Evolutionary conservation across 2,329 filamentous ascomycete genomes (phyloP), one percentile per base, ranked within the genome.

Genomic region (Paecilomyces dactylethromorphus): DNA sequence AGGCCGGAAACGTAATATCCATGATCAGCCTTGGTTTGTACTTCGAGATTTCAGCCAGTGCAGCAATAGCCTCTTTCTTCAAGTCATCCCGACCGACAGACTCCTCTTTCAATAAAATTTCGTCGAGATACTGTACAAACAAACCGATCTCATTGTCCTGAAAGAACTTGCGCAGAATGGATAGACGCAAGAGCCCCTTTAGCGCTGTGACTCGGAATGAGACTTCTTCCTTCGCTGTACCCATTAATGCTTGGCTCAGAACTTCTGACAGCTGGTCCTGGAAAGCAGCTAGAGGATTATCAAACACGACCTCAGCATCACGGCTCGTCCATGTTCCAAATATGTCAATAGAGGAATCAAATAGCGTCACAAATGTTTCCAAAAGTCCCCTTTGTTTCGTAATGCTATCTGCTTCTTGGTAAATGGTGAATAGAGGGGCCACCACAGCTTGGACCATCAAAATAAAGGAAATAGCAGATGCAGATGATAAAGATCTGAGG

Each of bases 1-100:
- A 87, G 4, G 83, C 83, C 26, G 86, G 86, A 65, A 89, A 84
- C 0, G 85, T 84, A 58, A 85, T 85, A 53, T 87, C 81, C 65
- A 87, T 82, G 29, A 89, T 83, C 11, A 86, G 72, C 53, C 81
- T 79, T 18, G 86, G 84, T 64, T 85, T 86, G 60, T 84, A 79
- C 60, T 82, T 82, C 6, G 86, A 86, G 50, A 88, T 80, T 33
- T 85, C 81, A 3, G 84, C 79, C 52, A 89, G 76, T 24, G 82
- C 80, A 33, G 77, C 73, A 60, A 88, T 82, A 5, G 85, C 83
- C 61, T 83, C 79, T 59, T 81, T 78, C 62, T 84, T 84, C 33
- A 87, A 73, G 59, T 85, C 81, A 57, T 82, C 80, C 55, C 82
- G 80, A 10, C 81, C 80, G 53, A 81, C 76, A 1, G 81, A 79